Percentiles rank a stretch among this genome's conserved stretches.
phyloP scores from a whole-genome alignment of 1,284 basidiomycete genomes.

The Termitomyces sp. region DNA sequence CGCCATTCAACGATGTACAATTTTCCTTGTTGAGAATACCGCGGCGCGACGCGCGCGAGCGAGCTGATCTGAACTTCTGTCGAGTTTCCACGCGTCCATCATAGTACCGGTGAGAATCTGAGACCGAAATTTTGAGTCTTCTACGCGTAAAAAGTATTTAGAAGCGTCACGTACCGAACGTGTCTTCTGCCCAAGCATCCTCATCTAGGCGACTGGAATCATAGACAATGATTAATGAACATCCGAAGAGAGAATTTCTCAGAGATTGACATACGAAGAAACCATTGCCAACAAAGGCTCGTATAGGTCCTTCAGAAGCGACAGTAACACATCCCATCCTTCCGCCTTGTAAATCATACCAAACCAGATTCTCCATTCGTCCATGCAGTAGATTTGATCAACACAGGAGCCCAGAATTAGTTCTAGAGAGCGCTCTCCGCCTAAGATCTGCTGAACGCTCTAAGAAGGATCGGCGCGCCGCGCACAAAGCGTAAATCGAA shows the following conservation, averaged over 20 bases:
- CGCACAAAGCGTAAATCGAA: background rate
- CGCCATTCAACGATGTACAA: background rate
- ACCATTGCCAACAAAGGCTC: background rate
- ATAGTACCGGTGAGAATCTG: background rate
- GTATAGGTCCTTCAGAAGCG: background rate
- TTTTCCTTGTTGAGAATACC: background rate
- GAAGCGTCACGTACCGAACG: background rate
- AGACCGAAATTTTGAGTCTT: background rate
- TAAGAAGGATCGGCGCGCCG: background rate
- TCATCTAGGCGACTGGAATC: background rate
- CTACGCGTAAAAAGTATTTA: background rate
- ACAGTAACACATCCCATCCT: background rate
- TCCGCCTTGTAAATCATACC: background rate
- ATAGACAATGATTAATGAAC: background rate
- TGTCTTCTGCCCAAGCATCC: background rate
- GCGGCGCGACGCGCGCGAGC: background rate
- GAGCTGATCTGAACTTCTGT: background rate
- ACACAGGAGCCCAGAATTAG: background rate
- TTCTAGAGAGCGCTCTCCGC: background rate
- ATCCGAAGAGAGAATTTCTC: background rate
- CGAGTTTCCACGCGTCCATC: background rate
- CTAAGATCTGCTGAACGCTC: background rate
- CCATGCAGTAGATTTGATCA: background rate
- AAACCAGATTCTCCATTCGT: conserved; percentile 3
- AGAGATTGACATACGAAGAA: background rate